These are phyloP conservation scores for Borealophlyctis nickersoniae DNA, from an alignment of 192 early-diverging fungal species.

Conservation along the genomic window DNA sequence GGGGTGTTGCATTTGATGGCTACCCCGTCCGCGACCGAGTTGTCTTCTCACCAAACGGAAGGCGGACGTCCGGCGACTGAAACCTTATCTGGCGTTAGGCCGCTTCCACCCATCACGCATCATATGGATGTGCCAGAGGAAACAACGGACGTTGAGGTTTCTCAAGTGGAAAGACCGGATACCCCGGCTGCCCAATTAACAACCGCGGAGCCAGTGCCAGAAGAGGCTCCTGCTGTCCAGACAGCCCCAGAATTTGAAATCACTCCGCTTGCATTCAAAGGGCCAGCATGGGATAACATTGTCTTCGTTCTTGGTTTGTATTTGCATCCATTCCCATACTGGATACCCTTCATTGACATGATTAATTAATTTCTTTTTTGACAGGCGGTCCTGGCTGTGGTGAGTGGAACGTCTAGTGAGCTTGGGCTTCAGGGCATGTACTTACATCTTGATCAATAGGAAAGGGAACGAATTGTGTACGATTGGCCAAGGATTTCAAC, in stretches of 20 bases:
- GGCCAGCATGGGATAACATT: slow-evolving; percentile 49
- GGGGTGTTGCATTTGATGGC: neutral
- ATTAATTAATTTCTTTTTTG: too few species aligned
- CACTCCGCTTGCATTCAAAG: neutral
- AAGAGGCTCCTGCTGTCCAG: neutral
- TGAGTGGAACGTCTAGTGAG: too few species aligned
- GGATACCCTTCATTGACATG: too few species aligned
- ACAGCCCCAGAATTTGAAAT: neutral
- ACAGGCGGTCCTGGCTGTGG: slow-evolving; percentile 47
- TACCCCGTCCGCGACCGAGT: neutral
- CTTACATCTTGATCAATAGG: slow-evolving; percentile 8
- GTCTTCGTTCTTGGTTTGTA: slow-evolving; percentile 46
- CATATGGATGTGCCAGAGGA: too few species aligned
- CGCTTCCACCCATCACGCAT: too few species aligned
- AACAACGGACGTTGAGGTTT: neutral
- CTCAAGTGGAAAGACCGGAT: neutral
- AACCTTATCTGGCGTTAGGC: neutral
- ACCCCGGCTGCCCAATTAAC: slow-evolving; percentile 17
- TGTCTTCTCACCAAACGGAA: too few species aligned
- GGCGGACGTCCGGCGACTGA: too few species aligned
- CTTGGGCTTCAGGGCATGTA: neutral
- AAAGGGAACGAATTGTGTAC: slow-evolving; percentile 82
- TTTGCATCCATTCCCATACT: too few species aligned
- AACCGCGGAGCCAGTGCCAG: neutral
- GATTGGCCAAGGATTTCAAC: slow-evolving; percentile 81